Conservation (phyloP, 345 rosid genomes). For the Salix caprea region DNA sequence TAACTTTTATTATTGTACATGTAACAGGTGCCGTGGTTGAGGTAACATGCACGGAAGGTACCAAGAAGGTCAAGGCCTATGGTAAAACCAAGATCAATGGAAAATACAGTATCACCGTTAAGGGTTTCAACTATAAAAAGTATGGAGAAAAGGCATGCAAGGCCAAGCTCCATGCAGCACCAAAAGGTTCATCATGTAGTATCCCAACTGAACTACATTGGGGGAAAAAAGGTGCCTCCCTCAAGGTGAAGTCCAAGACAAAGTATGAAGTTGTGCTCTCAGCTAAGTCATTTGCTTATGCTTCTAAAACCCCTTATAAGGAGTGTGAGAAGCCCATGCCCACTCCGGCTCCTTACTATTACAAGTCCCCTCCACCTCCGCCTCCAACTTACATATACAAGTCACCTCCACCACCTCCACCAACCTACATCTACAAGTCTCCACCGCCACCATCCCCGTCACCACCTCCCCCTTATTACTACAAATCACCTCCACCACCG, state of each 20-base stretch:
- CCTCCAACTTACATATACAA: neutral
- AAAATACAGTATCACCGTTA: constrained; percentile 21
- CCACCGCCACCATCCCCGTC: constrained; percentile 31
- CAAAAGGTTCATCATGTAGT: constrained; percentile 22
- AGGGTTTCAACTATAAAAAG: constrained; percentile 20
- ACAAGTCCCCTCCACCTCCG: constrained; percentile 25
- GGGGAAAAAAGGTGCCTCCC: constrained; percentile 18
- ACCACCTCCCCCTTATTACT: constrained; percentile 11
- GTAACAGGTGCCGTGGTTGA: constrained; percentile 27
- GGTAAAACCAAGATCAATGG: constrained; percentile 30
- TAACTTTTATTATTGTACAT: neutral
- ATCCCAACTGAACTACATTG: constrained; percentile 20
- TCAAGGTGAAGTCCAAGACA: constrained; percentile 24
- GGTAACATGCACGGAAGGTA: constrained; percentile 25
- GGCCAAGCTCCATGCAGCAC: constrained; percentile 30
- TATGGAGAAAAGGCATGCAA: constrained; percentile 32
- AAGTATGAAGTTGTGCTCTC: constrained; percentile 20
- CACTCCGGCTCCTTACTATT: constrained; percentile 22
- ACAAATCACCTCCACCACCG: neutral
- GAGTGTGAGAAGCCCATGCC: constrained; percentile 23
- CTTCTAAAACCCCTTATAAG: constrained; percentile 18
- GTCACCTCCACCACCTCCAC: constrained; percentile 22
- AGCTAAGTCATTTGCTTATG: constrained; percentile 33
- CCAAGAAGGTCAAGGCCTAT: constrained; percentile 23
- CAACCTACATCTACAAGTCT: constrained; percentile 30